Base-by-base conservation (phyloP, 108 stramenopile genomes). In the Mayamaea pseudoterrestris region DNA sequence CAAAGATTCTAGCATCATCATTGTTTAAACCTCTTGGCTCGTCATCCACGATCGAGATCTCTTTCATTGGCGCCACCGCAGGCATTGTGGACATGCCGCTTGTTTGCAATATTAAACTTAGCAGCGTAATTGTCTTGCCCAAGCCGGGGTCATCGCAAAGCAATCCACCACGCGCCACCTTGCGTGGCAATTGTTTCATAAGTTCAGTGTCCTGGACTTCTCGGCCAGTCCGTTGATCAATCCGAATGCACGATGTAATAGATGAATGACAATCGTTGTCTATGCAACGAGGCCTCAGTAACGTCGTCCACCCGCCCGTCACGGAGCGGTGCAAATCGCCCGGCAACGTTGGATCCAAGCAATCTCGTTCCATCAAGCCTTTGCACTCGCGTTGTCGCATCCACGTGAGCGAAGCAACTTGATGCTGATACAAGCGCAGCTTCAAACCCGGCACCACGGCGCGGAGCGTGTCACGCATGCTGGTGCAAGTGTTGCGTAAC, bases 61-160 rank as follows among this genome's bases (percentile, higher is more conserved):
- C 27, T 8, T 9, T 28, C 5, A 28, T 27, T 24, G 24, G 9
- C 14, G 24, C 8, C 7, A 27, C 25, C 17, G 17, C 41, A 42
- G 14, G 11, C n/a, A 14, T 57, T 0, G 75, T 70, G 1, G 58
- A 51, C 2, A 74, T 47, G 1, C 89, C 89, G 22, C 72, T 41
- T 5, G 78, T 76, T 51, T 78, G 81, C 1, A 85, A 60, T 35
- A 91, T 62, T 11, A 91, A 49, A 18, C 80, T 76, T 0, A 91
- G 48, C 0, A 86, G 73, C 0, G 89, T 85, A 20, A 90, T 78
- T 14, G 89, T 85, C 48, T 91, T 91, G 3, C 90, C 63, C 12
- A 79, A 61, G 12, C 72, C 72, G 18, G 90, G 90, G 49, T 86
- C 90, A 52, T 91, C 90, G 31, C 79, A 83, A 23, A 68, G 41